These are phyloP conservation scores for Backusella macrospora DNA, from an alignment of 192 early-diverging fungal species.

Conservation along the genomic window DNA sequence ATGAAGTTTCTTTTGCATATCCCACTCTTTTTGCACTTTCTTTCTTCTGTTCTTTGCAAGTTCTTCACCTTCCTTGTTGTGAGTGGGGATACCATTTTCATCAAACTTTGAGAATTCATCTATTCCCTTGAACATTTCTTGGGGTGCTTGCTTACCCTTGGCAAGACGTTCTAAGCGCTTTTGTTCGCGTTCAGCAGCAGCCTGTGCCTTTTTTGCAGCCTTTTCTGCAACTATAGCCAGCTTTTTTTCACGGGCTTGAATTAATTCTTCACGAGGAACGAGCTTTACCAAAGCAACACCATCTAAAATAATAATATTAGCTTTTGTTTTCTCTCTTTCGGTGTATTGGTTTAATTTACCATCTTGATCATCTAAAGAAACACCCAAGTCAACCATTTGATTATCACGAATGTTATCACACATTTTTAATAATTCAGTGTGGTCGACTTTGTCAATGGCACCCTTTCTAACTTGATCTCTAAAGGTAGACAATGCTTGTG, in stretches of 20 bases:
- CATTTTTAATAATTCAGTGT: conserved; percentile 65
- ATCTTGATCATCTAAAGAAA: conserved; percentile 93
- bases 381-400: conserved; percentile 85
- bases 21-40: conserved; percentile 87
- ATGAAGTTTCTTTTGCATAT: conserved; percentile 88
- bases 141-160: conserved; percentile 76
- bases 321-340: background rate
- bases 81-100: conserved; percentile 85
- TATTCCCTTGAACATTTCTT: conserved; percentile 81
- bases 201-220: conserved; percentile 63
- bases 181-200: conserved; percentile 59
- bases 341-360: conserved; percentile 19
- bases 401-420: conserved; percentile 90
- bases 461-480: conserved; percentile 84
- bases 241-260: conserved; percentile 69
- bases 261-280: conserved; percentile 72
- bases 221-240: conserved; percentile 62
- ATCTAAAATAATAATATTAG: conserved; percentile 44
- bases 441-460: conserved; percentile 57
- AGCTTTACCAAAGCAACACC: conserved; percentile 93
- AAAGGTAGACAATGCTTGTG: conserved; percentile 81
- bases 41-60: conserved; percentile 83
- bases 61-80: conserved; percentile 80
- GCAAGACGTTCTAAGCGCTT: conserved; percentile 71
- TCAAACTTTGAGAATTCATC: conserved; percentile 77